Evolutionary conservation across 139 green algal species (phyloP).

Genomic region (Trebouxia sp.): DNA sequence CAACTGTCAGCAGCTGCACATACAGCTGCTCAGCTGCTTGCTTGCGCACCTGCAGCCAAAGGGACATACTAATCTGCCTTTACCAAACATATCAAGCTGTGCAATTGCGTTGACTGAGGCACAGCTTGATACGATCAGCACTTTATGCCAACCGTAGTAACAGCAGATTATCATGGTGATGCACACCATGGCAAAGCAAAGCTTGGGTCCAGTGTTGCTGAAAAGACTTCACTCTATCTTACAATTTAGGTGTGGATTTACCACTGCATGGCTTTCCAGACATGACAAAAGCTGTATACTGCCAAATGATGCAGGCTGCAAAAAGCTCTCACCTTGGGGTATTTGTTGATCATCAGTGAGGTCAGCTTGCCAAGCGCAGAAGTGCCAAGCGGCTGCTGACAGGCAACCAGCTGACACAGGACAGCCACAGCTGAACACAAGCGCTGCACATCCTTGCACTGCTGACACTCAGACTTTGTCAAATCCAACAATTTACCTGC

Average conservation of each 20-base stretch:
- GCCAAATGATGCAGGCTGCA: background rate
- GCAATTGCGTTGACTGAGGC: background rate
- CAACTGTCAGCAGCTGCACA: constrained; percentile 67
- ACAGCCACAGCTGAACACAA: constrained; percentile 56
- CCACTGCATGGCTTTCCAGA: no score
- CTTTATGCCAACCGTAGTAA: background rate
- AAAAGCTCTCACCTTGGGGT: constrained; percentile 53
- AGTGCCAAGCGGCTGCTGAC: constrained; percentile 29
- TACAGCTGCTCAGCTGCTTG: constrained; percentile 86
- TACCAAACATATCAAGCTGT: background rate
- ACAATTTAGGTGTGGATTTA: no score
- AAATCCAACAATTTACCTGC: constrained; percentile 52
- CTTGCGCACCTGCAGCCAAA: constrained; percentile 58
- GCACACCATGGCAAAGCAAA: background rate
- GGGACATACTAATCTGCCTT: background rate
- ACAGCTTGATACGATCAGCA: background rate
- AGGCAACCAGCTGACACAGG: constrained; percentile 52
- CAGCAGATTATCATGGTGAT: background rate
- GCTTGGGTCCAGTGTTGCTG: no score
- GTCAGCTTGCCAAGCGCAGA: constrained; percentile 63
- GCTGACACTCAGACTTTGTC: constrained; percentile 48
- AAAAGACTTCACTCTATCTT: no score
- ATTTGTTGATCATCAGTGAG: constrained; percentile 63
- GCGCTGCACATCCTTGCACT: constrained; percentile 67
- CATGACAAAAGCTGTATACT: background rate